Percentiles rank a stretch among this genome's conserved stretches.
phyloP scores from a whole-genome alignment of 1,284 basidiomycete species.

The Trametes sp. region DNA sequence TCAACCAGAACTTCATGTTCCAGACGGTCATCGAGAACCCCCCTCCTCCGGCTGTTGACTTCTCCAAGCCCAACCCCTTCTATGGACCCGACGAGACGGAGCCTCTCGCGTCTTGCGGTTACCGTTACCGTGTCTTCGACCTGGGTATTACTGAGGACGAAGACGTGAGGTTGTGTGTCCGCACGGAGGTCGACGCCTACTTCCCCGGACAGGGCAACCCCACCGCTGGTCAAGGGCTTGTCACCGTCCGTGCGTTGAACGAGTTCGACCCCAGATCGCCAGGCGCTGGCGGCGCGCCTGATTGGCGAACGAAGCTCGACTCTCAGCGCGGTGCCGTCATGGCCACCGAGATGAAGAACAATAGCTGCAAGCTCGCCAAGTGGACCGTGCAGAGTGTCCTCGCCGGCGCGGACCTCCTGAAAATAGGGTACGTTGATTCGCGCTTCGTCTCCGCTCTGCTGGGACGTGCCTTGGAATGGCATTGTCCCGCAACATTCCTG shows the following conservation, averaged over 20 bases:
- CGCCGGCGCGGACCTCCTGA: slow-evolving; percentile 96
- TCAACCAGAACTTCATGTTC: slow-evolving; percentile 99
- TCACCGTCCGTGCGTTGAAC: slow-evolving; percentile 95
- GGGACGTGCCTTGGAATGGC: neutral
- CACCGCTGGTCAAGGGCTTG: slow-evolving; percentile 78
- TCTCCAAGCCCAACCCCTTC: slow-evolving; percentile 93
- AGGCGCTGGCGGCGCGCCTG: slow-evolving; percentile 92
- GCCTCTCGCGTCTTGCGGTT: slow-evolving; percentile 94
- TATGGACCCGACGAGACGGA: slow-evolving; percentile 95
- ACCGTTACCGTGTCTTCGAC: slow-evolving; percentile 97
- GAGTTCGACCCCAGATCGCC: slow-evolving; percentile 95
- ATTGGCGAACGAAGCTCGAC: slow-evolving; percentile 97
- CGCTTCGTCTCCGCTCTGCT: neutral
- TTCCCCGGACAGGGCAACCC: slow-evolving; percentile 70
- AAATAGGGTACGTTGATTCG: slow-evolving; percentile 82
- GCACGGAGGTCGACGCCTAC: slow-evolving; percentile 97
- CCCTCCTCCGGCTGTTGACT: slow-evolving; percentile 70
- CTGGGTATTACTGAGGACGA: slow-evolving; percentile 91
- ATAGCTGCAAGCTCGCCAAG: slow-evolving; percentile 96
- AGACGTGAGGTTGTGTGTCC: slow-evolving; percentile 89
- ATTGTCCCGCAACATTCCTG: neutral
- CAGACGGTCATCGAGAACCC: slow-evolving; percentile 87
- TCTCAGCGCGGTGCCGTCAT: slow-evolving; percentile 97
- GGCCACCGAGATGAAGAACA: slow-evolving; percentile 99
- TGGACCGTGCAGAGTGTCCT: slow-evolving; percentile 97